Percentiles rank a stretch among this genome's conserved stretches.
These are phyloP conservation scores for Pestalotiopsis sp. DNA, from an alignment of 2,329 filamentous ascomycete genomes.

Conservation along the genomic window DNA sequence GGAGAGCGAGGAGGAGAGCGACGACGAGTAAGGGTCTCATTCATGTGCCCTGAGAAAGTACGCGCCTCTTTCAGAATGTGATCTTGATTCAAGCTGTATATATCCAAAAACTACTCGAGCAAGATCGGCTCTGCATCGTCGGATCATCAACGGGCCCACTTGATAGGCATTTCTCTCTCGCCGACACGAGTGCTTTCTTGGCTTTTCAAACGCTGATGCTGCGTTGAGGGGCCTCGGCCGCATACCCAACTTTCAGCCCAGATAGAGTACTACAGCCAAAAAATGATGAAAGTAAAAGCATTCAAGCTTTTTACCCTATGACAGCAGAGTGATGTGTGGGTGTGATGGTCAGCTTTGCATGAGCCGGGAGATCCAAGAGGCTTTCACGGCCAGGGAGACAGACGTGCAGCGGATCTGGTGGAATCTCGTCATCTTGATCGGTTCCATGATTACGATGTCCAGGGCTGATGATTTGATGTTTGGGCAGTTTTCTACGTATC, in stretches of 20 bases:
- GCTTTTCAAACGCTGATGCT: neutral
- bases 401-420: no score
- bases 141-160: neutral
- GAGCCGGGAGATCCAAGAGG: neutral
- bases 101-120: neutral
- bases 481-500: no score
- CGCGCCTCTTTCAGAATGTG: neutral
- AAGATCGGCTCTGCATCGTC: neutral
- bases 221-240: neutral
- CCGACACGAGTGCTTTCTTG: neutral
- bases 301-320: neutral
- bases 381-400: no score
- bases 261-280: neutral
- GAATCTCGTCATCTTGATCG: no score
- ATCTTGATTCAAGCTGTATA: neutral
- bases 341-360: neutral
- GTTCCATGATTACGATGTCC: no score
- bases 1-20: slow-evolving; percentile 15
- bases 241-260: neutral
- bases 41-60: neutral
- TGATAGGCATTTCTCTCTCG: neutral
- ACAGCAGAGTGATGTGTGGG: neutral
- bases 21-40: slow-evolving; percentile 3
- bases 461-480: no score
- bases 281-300: neutral